These are phyloP conservation scores for Boletus albobrunnescens DNA, from an alignment of 1,284 basidiomycete genomes.

Conservation along the genomic window DNA sequence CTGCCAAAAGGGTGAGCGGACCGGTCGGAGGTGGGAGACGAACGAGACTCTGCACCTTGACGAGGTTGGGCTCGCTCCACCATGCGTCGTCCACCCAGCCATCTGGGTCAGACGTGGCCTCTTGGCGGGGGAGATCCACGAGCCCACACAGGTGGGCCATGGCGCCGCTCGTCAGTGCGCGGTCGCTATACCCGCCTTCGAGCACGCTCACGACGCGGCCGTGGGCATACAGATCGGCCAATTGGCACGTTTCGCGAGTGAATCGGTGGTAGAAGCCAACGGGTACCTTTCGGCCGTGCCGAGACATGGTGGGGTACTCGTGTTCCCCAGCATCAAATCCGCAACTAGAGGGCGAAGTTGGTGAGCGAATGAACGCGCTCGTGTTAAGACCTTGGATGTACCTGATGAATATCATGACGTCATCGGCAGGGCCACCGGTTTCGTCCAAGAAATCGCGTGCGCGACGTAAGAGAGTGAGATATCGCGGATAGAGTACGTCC, in stretches of 20 bases:
- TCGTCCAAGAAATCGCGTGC: constrained; percentile 70
- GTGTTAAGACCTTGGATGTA: constrained; percentile 25
- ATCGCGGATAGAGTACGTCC: constrained; percentile 62
- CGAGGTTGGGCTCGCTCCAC: constrained; percentile 69
- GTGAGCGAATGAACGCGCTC: not conserved
- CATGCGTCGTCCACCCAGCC: constrained; percentile 49
- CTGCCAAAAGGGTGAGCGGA: constrained; percentile 35
- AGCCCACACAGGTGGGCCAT: constrained; percentile 79
- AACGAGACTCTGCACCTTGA: constrained; percentile 42
- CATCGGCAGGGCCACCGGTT: constrained; percentile 64
- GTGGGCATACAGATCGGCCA: constrained; percentile 64
- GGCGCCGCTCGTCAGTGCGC: constrained; percentile 76
- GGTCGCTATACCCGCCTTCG: constrained; percentile 87
- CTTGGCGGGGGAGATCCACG: constrained; percentile 33
- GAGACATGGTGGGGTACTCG: constrained; percentile 88
- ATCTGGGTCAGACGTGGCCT: not conserved
- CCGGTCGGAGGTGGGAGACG: too few relatives aligned
- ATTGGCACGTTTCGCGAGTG: constrained; percentile 63
- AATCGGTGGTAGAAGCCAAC: constrained; percentile 85
- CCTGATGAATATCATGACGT: constrained; percentile 85
- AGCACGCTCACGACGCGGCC: constrained; percentile 85
- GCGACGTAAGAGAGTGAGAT: constrained; percentile 62
- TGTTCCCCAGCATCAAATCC: constrained; percentile 95
- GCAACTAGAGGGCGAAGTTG: constrained; percentile 43
- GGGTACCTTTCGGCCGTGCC: constrained; percentile 89